Evolutionary conservation across 83 land plant species (phyloP).

Genomic region (Picea mariana): DNA sequence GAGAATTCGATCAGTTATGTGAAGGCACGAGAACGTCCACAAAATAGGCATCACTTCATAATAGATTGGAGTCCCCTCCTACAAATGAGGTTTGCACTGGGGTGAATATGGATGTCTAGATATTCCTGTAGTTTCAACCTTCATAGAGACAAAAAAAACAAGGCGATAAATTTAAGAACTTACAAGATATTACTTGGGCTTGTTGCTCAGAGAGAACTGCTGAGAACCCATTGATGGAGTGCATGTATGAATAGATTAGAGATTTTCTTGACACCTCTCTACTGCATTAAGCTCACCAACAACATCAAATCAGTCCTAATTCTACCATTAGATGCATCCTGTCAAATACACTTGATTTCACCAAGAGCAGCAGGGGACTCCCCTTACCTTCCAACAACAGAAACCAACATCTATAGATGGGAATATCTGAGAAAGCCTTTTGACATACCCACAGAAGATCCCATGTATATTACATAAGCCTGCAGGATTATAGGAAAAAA

Average conservation of each 20-base stretch:
- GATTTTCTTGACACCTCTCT: not conserved
- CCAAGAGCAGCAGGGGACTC: no score
- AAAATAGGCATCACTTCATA: no score
- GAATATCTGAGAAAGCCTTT: conserved; percentile 12
- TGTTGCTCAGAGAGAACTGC: not conserved
- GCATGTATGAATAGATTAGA: conserved; percentile 4
- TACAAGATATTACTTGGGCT: conserved; percentile 19
- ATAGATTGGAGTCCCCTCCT: no score
- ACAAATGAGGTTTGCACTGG: no score
- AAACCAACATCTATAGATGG: conserved; percentile 14
- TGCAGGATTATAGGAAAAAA: not conserved
- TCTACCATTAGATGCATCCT: not conserved
- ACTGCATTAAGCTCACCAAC: conserved; percentile 3
- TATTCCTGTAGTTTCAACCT: no score
- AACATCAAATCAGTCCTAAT: not conserved
- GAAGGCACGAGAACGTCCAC: no score
- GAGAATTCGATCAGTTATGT: no score
- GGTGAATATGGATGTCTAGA: no score
- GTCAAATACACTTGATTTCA: not conserved
- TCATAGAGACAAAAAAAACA: not conserved
- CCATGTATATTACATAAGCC: conserved; percentile 17
- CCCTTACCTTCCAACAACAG: conserved; percentile 9
- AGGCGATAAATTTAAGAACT: not conserved
- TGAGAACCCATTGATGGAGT: conserved; percentile 14
- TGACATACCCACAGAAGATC: not conserved